phyloP scores from a whole-genome alignment of 2,329 filamentous ascomycete species.

The Penicillium sp. region DNA sequence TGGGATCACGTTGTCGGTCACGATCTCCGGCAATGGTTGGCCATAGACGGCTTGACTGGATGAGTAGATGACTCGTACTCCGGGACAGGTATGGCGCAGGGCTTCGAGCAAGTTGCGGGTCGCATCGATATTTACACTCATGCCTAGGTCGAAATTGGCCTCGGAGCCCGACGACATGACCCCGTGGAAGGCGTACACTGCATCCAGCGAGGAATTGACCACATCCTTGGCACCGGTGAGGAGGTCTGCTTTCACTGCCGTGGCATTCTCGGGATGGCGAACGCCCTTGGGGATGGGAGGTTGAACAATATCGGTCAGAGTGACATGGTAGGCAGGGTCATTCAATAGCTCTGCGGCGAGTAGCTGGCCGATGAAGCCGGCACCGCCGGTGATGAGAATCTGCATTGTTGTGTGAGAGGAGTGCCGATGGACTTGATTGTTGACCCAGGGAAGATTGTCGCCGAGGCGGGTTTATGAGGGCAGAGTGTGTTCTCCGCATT shows the following conservation, averaged over 20 bases:
- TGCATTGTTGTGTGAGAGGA: conserved; percentile 42
- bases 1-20: conserved; percentile 59
- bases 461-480: conserved; percentile 21
- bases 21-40: conserved; percentile 59
- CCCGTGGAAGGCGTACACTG: conserved; percentile 68
- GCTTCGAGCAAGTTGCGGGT: conserved; percentile 62
- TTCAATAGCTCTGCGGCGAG: conserved; percentile 63
- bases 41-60: conserved; percentile 70
- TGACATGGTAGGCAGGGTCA: conserved; percentile 55
- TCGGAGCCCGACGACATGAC: conserved; percentile 71
- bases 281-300: conserved; percentile 58
- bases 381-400: conserved; percentile 68
- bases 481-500: conserved; percentile 37
- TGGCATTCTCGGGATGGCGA: conserved; percentile 58
- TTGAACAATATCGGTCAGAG: conserved; percentile 63
- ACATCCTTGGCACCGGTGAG: conserved; percentile 50
- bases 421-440: not conserved
- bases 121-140: conserved; percentile 67
- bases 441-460: not conserved
- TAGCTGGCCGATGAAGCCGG: conserved; percentile 69
- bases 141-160: conserved; percentile 64
- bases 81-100: conserved; percentile 57
- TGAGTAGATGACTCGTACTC: conserved; percentile 65
- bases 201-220: conserved; percentile 54
- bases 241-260: conserved; percentile 60